phyloP scores from a whole-genome alignment of 2,329 filamentous ascomycete genomes.

The Colletotrichum navitas region DNA sequence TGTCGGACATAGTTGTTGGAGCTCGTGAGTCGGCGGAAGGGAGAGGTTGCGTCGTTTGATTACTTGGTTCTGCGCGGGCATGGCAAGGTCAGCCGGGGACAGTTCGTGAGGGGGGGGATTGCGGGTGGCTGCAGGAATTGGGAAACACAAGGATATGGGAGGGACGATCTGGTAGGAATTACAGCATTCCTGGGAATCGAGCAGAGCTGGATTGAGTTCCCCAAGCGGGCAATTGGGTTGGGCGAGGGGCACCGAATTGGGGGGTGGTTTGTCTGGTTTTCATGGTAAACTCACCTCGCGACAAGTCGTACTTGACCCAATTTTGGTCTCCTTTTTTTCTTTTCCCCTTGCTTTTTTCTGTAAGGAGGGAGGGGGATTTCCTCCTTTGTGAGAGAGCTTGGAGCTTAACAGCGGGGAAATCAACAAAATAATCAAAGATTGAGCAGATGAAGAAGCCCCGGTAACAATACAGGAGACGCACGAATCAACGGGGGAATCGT shows the following conservation, averaged over 20 bases:
- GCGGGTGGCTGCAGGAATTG: constrained; percentile 35
- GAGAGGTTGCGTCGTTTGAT: constrained; percentile 16
- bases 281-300: constrained; percentile 32
- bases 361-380: neutral
- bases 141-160: constrained; percentile 8
- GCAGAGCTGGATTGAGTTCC: constrained; percentile 25
- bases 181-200: constrained; percentile 18
- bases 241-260: constrained; percentile 6
- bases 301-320: constrained; percentile 22
- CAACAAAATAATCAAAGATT: constrained; percentile 1
- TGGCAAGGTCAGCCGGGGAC: constrained; percentile 23
- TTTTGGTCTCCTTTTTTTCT: constrained; percentile 12
- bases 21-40: constrained; percentile 25
- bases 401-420: constrained; percentile 15
- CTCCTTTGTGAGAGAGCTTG: constrained; percentile 21
- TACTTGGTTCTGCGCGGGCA: constrained; percentile 21
- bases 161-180: constrained; percentile 9
- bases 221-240: constrained; percentile 19
- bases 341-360: constrained; percentile 13
- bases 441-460: neutral
- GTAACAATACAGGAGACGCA: constrained; percentile 10
- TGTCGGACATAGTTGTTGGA: constrained; percentile 58
- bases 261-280: neutral
- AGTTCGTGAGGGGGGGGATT: neutral
- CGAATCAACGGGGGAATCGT: constrained; percentile 24